Evolutionary conservation across 768 basidiomycete genomes (phyloP).

Genomic region (Pulveroboletus ravenelii): DNA sequence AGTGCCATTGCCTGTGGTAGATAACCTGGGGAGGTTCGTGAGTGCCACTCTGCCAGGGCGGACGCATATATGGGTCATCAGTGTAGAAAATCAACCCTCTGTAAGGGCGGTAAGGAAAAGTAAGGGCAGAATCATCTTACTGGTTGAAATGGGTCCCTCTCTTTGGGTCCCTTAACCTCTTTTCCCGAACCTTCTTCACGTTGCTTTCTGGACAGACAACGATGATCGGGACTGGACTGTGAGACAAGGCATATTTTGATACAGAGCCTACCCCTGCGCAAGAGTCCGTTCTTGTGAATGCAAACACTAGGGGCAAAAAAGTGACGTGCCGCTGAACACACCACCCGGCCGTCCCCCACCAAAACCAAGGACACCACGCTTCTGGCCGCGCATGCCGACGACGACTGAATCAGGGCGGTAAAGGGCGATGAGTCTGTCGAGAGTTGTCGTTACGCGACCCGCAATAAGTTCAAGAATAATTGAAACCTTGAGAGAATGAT

Average conservation of each 20-base stretch:
- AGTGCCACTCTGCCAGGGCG: not conserved
- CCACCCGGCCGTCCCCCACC: constrained; percentile 25
- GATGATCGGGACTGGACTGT: constrained; percentile 93
- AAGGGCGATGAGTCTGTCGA: constrained; percentile 88
- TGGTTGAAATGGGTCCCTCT: constrained; percentile 79
- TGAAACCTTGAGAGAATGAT: constrained; percentile 52
- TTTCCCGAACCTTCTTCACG: constrained; percentile 78
- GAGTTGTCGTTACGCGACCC: constrained; percentile 81
- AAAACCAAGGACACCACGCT: constrained; percentile 45
- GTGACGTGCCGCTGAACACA: constrained; percentile 22
- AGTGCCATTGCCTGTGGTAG: constrained; percentile 7
- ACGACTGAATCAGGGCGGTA: constrained; percentile 91
- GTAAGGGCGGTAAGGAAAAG: too few relatives aligned
- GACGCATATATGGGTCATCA: not conserved
- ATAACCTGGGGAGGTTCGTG: constrained; percentile 11
- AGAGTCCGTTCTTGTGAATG: constrained; percentile 23
- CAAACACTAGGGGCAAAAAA: not conserved
- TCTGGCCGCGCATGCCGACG: constrained; percentile 81
- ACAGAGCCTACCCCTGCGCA: constrained; percentile 60
- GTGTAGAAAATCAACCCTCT: not conserved
- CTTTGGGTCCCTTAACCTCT: constrained; percentile 85
- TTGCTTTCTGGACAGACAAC: constrained; percentile 90
- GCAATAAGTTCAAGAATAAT: constrained; percentile 93
- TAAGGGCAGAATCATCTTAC: constrained; percentile 25
- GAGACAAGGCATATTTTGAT: constrained; percentile 74